Conservation (phyloP, 768 basidiomycete species). For the Glaciozyma antarctica region DNA sequence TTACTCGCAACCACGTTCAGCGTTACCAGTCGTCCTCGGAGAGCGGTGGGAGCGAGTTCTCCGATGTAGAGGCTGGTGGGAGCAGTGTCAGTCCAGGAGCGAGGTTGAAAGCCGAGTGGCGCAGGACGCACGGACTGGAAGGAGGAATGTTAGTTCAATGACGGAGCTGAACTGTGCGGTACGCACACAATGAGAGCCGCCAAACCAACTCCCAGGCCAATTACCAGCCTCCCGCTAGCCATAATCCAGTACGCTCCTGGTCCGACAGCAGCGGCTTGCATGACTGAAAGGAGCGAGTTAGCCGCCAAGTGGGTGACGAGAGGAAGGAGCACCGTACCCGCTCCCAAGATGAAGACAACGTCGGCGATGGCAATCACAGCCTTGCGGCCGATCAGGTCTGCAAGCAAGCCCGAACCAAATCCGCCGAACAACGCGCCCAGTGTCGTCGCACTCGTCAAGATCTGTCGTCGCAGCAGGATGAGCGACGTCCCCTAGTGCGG, state of each 20-base stretch:
- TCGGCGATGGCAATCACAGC: constrained; percentile 29
- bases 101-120: too few species aligned
- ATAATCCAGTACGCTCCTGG: constrained; percentile 41
- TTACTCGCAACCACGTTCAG: constrained; percentile 63
- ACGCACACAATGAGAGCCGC: constrained; percentile 61
- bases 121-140: too few species aligned
- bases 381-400: constrained; percentile 27
- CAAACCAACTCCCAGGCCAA: constrained; percentile 44
- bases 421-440: constrained; percentile 31
- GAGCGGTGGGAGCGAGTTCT: constrained; percentile 63
- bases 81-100: too few species aligned
- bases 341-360: constrained; percentile 26
- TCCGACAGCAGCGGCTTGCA: constrained; percentile 28
- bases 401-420: constrained; percentile 25
- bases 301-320: background rate
- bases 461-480: background rate
- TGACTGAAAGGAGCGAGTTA: constrained; percentile 3
- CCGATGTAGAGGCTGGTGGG: constrained; percentile 56
- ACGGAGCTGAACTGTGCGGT: too few species aligned
- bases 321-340: constrained; percentile 2
- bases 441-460: constrained; percentile 29
- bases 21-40: constrained; percentile 68
- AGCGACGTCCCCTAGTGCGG: background rate
- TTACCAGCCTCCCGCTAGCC: constrained; percentile 65
- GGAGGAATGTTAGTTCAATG: too few species aligned